phyloP scores from a whole-genome alignment of 2,329 filamentous ascomycete species.

The Fusarium odoratissimum region DNA sequence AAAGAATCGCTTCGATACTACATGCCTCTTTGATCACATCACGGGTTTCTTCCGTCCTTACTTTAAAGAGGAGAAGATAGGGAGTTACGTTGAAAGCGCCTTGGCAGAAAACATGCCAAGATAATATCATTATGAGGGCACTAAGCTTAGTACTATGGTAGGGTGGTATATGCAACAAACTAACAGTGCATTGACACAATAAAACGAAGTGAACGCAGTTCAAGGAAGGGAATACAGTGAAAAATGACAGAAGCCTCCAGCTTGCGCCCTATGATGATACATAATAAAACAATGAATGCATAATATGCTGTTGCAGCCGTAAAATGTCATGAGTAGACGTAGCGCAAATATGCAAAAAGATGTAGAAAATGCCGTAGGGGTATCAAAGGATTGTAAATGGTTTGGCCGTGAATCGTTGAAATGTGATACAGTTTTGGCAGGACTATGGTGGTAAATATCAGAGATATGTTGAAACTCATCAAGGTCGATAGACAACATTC shows the following conservation, averaged over 20 bases:
- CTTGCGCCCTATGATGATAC: conserved; percentile 24
- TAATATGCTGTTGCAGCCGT: conserved; percentile 39
- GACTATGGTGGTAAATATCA: conserved; percentile 9
- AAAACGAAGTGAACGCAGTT: not conserved
- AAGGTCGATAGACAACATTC: conserved; percentile 62
- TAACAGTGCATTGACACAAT: conserved; percentile 13
- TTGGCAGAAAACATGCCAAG: conserved; percentile 7
- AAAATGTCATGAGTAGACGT: conserved; percentile 27
- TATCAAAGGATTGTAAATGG: conserved; percentile 45
- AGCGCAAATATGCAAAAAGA: conserved; percentile 12
- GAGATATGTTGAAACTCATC: conserved; percentile 21
- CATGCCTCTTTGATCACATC: conserved; percentile 13
- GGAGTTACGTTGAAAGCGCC: not conserved
- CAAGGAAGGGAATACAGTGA: not conserved
- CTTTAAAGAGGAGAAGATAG: not conserved
- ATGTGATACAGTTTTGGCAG: conserved; percentile 22
- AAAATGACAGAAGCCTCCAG: conserved; percentile 7
- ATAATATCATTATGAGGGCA: conserved; percentile 14
- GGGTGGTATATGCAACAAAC: conserved; percentile 2
- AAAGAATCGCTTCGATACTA: conserved; percentile 5
- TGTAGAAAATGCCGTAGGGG: conserved; percentile 31
- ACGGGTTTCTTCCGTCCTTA: not conserved
- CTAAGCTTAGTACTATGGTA: conserved; percentile 18
- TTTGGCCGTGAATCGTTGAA: conserved; percentile 44
- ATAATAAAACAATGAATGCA: conserved; percentile 30